Evolutionary conservation across 805 yeast species (phyloP).

Genomic region (Candida tammaniensis): DNA sequence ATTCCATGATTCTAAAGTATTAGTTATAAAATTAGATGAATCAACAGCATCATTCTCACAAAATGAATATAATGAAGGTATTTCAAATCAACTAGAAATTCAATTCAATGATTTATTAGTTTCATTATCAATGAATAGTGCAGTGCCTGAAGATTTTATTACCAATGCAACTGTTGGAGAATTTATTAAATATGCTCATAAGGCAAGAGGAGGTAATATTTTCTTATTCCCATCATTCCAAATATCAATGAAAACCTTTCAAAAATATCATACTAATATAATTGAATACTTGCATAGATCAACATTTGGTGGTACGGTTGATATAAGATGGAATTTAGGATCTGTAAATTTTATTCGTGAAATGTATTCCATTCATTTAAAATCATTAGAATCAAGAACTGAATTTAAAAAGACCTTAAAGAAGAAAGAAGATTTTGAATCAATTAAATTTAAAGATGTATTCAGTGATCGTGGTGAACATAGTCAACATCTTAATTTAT

Average conservation of each 20-base stretch:
- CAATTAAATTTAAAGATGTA: conserved; percentile 15
- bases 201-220: conserved; percentile 76
- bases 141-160: conserved; percentile 49
- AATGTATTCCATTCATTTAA: conserved; percentile 85
- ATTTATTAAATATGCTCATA: conserved; percentile 53
- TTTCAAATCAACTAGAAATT: conserved; percentile 59
- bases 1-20: conserved; percentile 71
- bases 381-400: conserved; percentile 62
- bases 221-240: conserved; percentile 74
- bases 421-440: conserved; percentile 16
- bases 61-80: conserved; percentile 39
- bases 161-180: conserved; percentile 47
- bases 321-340: conserved; percentile 91
- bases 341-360: conserved; percentile 86
- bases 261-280: conserved; percentile 45
- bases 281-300: conserved; percentile 70
- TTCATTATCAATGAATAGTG: conserved; percentile 60
- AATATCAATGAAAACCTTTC: conserved; percentile 75
- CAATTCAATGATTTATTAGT: conserved; percentile 61
- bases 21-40: conserved; percentile 58
- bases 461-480: no score
- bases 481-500: conserved; percentile 7
- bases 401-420: conserved; percentile 33
- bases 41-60: conserved; percentile 53
- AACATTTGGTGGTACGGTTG: conserved; percentile 85